Percentiles rank a stretch among this genome's conserved stretches.
phyloP scores from a whole-genome alignment of 257 asterid genomes.

The Nicotiana benthamiana region DNA sequence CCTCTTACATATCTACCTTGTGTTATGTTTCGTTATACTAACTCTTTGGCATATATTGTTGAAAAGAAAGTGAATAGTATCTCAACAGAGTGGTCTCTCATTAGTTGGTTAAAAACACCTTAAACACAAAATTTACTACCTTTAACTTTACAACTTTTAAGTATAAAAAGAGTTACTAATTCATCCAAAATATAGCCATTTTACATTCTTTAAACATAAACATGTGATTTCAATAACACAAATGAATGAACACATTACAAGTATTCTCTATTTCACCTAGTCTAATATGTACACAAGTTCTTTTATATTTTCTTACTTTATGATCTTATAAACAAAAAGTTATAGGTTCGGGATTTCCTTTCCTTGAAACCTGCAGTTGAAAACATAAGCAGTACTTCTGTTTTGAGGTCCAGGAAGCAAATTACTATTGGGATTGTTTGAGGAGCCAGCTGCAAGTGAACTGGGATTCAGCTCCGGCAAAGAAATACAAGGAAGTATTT shows the following conservation, averaged over 20 bases:
- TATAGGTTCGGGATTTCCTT: conserved; percentile 21
- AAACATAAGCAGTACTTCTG: not conserved
- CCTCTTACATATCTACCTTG: no score
- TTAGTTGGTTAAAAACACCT: no score
- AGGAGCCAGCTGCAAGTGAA: conserved; percentile 24
- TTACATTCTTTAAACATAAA: not conserved
- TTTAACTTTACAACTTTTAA: not conserved
- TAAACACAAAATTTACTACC: not conserved
- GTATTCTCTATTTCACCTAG: not conserved
- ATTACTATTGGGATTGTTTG: conserved; percentile 13
- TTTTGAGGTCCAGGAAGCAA: not conserved
- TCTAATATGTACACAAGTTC: not conserved
- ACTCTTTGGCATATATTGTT: no score
- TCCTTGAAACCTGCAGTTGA: conserved; percentile 6
- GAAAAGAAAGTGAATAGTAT: no score
- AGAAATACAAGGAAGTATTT: conserved; percentile 26
- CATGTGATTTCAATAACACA: not conserved
- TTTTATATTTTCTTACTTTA: not conserved
- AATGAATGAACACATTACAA: not conserved
- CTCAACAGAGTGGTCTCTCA: no score
- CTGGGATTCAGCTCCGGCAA: conserved; percentile 25
- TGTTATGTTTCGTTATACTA: no score
- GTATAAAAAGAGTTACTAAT: not conserved
- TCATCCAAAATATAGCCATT: not conserved
- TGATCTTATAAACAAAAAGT: not conserved